phyloP scores from a whole-genome alignment of 202 grass and related monocot genomes.

The Musa balbisiana region DNA sequence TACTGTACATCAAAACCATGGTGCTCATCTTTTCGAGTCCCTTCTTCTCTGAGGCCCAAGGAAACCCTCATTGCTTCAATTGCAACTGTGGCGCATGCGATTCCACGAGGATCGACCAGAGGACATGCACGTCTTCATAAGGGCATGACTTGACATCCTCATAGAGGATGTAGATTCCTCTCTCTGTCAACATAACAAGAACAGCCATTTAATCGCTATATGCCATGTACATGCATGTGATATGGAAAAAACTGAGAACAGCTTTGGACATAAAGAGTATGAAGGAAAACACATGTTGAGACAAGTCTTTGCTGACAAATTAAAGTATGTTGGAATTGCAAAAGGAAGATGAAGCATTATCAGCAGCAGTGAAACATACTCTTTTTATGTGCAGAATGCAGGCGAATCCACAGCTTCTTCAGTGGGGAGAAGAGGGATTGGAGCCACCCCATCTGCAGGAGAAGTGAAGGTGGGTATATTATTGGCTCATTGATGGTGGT shows the following conservation, averaged over 20 bases:
- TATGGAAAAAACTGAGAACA: no score
- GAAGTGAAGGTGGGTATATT: background rate
- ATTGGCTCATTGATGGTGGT: constrained; percentile 10
- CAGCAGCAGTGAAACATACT: constrained; percentile 25
- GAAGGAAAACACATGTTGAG: no score
- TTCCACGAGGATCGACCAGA: constrained; percentile 80
- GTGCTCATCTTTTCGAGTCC: background rate
- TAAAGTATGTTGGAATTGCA: background rate
- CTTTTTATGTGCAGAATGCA: constrained; percentile 59
- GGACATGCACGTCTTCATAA: constrained; percentile 74
- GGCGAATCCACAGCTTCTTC: constrained; percentile 72
- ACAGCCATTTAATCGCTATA: background rate
- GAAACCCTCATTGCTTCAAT: constrained; percentile 48
- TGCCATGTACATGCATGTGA: no score
- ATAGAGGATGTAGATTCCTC: constrained; percentile 74
- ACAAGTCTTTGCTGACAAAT: background rate
- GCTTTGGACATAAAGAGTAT: no score
- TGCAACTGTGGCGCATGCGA: constrained; percentile 40
- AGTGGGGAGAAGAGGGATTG: constrained; percentile 52
- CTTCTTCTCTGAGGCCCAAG: background rate
- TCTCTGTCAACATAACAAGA: constrained; percentile 16
- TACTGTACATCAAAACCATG: constrained; percentile 3
- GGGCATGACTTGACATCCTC: constrained; percentile 87
- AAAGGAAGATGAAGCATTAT: no score
- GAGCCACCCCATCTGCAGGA: constrained; percentile 52